phyloP scores from a whole-genome alignment of 495 filamentous ascomycete species.

The Neurospora cerealis region DNA sequence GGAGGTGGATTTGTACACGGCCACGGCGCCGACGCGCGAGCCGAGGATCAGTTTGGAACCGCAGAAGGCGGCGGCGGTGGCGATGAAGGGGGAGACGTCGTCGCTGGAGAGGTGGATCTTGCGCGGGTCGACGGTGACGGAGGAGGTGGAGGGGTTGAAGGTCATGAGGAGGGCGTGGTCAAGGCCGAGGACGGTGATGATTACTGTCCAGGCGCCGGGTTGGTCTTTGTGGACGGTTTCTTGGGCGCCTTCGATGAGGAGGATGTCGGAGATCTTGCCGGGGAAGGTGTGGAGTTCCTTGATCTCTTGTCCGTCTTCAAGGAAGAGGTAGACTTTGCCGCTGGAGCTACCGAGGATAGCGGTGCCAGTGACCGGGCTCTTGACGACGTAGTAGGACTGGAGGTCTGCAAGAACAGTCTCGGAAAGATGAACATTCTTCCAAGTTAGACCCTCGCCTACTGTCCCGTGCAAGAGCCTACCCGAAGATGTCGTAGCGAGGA shows the following conservation, averaged over 20 bases:
- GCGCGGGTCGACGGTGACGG: not conserved
- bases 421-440: constrained; percentile 31
- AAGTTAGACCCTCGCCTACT: constrained; percentile 18
- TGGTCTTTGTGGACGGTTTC: not conserved
- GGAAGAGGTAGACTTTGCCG: constrained; percentile 43
- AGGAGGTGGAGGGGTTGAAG: constrained; percentile 2
- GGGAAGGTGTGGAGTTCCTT: constrained; percentile 20
- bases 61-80: constrained; percentile 24
- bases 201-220: constrained; percentile 4
- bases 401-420: constrained; percentile 22
- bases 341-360: constrained; percentile 44
- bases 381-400: constrained; percentile 35
- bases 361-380: constrained; percentile 19
- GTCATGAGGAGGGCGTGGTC: constrained; percentile 12
- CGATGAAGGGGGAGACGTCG: constrained; percentile 6
- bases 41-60: constrained; percentile 52
- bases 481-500: constrained; percentile 51
- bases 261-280: constrained; percentile 47
- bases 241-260: not conserved
- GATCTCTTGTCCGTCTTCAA: constrained; percentile 5
- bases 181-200: constrained; percentile 15
- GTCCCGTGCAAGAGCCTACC: constrained; percentile 49
- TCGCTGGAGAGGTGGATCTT: constrained; percentile 10
- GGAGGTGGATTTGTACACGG: constrained; percentile 13
- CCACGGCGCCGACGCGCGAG: constrained; percentile 36